Evolutionary conservation across 768 basidiomycete species (phyloP), one percentile per base, ranked within the genome.

Genomic region (Chalciporus chontae): DNA sequence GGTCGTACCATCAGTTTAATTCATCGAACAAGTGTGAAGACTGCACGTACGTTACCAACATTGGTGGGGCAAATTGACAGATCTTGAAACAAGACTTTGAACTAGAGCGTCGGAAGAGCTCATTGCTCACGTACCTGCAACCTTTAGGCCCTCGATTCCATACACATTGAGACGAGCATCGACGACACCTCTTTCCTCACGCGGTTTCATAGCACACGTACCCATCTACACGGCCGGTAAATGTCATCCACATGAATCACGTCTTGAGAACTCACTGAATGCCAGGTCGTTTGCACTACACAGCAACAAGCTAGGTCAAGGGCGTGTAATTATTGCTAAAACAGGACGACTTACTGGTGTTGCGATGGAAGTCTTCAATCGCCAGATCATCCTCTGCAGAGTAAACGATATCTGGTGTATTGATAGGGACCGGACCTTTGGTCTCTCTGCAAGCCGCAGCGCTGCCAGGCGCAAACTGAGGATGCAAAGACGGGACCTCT

Each of bases 141-240:
- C 74, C 58, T 87, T 84, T 41, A 87, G 68, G 19, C 74, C 72
- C 49, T 71, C 48, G 1, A 82, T 74, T 0, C 83, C 82, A 54
- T 86, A 84, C 7, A 87, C 84, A 49, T 81, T 83, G 41, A 87
- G 61, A 24, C 68, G 68, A 4, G 74, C 48, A 56, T 87, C 83
- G 4, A 87, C 81, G 6, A 88, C 85, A 4, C 85, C 86, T 2
- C 75, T 76, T 26, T 74, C 45, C 10, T 78, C 71, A 1, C 77
- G 74, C 0, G 81, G 74, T 62, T 84, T 84, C 85, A 86, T 86
- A 0, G 83, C 76, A 48, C 83, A 85, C 0, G 84, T 86, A 34
- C 84, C 84, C 3, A 82, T 69, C 81, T 84, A 19, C 3, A 19
- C 40, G 1, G 3, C 2, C 8, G 15, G 19, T 54, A 14, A 46